phyloP scores from a whole-genome alignment of 331 rosid species.

The Rhamnella rubrinervis region DNA sequence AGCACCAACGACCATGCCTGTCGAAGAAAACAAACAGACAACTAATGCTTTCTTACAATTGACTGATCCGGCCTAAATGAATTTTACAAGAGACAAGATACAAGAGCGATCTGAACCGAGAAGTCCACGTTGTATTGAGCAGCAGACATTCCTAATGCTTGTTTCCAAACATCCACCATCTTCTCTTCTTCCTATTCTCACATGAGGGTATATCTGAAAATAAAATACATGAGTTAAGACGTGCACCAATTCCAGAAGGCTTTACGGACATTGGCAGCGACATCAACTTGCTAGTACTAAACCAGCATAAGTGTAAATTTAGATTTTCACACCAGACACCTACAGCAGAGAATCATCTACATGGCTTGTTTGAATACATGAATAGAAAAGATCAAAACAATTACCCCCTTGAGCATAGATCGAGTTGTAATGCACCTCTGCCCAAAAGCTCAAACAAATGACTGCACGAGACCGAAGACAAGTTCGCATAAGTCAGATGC shows the following conservation, averaged over 20 bases:
- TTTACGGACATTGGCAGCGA: not conserved
- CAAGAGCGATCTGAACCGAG: slow-evolving; percentile 24
- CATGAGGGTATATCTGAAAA: slow-evolving; percentile 52
- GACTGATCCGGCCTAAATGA: slow-evolving; percentile 2
- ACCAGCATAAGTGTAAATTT: not conserved
- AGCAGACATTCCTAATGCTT: slow-evolving; percentile 40
- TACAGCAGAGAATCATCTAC: no score
- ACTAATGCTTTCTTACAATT: slow-evolving; percentile 13
- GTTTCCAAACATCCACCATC: slow-evolving; percentile 74
- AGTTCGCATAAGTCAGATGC: no score
- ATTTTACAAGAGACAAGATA: not conserved
- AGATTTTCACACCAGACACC: no score
- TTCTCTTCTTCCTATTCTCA: slow-evolving; percentile 70
- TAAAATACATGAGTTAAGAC: slow-evolving; percentile 17
- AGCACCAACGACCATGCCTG: no score
- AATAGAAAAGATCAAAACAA: not conserved
- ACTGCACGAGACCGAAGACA: slow-evolving; percentile 37
- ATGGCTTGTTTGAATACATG: not conserved
- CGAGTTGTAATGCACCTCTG: slow-evolving; percentile 93
- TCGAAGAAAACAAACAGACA: no score
- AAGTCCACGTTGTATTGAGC: slow-evolving; percentile 11
- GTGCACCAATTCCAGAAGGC: not conserved
- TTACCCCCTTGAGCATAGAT: slow-evolving; percentile 84
- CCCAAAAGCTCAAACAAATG: slow-evolving; percentile 91
- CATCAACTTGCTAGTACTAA: not conserved